Evolutionary conservation across 495 filamentous ascomycete genomes (phyloP), one percentile per base, ranked within the genome.

Genomic region (Hypomontagnella submonticulosa): DNA sequence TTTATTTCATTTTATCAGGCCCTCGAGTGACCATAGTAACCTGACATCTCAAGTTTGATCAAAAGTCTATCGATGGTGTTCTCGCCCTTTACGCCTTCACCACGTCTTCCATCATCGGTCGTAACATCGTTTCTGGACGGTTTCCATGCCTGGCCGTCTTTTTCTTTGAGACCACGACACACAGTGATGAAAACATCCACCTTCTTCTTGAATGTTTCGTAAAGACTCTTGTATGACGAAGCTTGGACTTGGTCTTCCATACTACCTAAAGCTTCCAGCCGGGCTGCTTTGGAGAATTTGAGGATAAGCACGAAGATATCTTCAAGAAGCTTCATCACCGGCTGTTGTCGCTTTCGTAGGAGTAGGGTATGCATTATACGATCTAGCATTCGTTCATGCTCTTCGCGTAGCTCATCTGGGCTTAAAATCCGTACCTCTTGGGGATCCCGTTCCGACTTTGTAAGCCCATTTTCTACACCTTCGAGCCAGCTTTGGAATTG

Each of bases 331-430:
- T 82, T 84, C 71, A 92, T 82, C 0, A 92, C 86, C 0, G 90
- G 87, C 27, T 84, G 79, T 70, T 93, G 91, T 19, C 88, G 78
- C 62, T 86, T 87, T 46, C 88, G 72, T 0, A 97, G 81, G 13
- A 97, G 79, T 0, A 95, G 79, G 1, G 85, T 84, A 59, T 86
- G 87, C 78, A 96, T 84, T 56, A 97, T 91, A 30, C 84, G 79
- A 66, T 97, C 91, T 1, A 98, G 83, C n/a, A 88, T 82, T 7
- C 81, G 74, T 70, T 93, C 90, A 63, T 96, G 93, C 34, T 85
- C 84, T n/a, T 85, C 83, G 6, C 88, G 80, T 5, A 98, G 72
- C 30, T 81, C 75, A 12, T 87, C 84, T 0, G 96, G 79, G 4
- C 89, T 87, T 61, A 86, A 77, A 20, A 83, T 78, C 57, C 46